phyloP scores from a whole-genome alignment of 1,139 yeast species.

The Yamadazyma dendronema region DNA sequence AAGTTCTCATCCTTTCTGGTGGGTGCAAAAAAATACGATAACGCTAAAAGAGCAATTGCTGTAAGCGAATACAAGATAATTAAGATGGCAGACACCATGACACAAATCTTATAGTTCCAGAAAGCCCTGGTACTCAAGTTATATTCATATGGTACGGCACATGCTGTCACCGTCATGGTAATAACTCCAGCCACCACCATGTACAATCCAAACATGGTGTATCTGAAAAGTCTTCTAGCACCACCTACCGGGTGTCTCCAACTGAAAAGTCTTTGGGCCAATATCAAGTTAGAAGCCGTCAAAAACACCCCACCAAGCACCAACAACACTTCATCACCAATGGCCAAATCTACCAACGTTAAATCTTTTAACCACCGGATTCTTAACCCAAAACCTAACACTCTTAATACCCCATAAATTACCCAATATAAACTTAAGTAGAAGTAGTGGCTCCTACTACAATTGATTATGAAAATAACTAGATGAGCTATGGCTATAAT shows the following conservation, averaged over 20 bases:
- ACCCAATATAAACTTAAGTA: conserved; percentile 34
- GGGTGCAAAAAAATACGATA: conserved; percentile 41
- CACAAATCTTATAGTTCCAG: conserved; percentile 25
- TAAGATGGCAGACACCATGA: conserved; percentile 29
- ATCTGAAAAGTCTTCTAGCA: conserved; percentile 34
- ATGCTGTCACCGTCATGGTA: conserved; percentile 32
- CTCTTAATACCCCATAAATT: conserved; percentile 26
- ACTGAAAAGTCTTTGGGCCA: conserved; percentile 43
- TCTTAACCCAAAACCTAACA: conserved; percentile 32
- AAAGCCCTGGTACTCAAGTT: conserved; percentile 22
- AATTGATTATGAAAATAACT: conserved; percentile 27
- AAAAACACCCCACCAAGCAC: conserved; percentile 34
- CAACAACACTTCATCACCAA: conserved; percentile 33
- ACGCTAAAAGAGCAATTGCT: conserved; percentile 29
- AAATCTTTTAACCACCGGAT: conserved; percentile 29
- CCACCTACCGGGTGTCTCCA: conserved; percentile 51
- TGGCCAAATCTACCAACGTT: conserved; percentile 34
- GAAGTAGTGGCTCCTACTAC: conserved; percentile 37
- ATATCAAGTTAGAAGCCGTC: conserved; percentile 37
- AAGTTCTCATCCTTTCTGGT: conserved; percentile 39
- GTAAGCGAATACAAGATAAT: conserved; percentile 36
- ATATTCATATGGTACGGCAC: conserved; percentile 33
- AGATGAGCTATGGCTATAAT: conserved; percentile 27
- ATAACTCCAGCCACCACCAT: conserved; percentile 28
- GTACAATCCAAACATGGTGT: conserved; percentile 31